Evolutionary conservation across 257 asterid species (phyloP).

Genomic region (Salvia miltiorrhiza): DNA sequence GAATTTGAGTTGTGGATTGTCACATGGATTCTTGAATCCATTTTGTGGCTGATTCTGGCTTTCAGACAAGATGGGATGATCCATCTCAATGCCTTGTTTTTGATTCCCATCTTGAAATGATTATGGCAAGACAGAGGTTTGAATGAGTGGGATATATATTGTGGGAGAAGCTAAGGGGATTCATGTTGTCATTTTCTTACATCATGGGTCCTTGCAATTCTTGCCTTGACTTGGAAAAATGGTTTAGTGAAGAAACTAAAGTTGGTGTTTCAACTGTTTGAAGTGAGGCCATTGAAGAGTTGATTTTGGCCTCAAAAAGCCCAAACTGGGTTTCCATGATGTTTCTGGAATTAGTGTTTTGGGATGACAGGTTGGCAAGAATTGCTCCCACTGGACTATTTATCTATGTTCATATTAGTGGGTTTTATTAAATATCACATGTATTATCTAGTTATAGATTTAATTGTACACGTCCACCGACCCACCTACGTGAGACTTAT

Average conservation of each 20-base stretch:
- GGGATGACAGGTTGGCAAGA: not conserved
- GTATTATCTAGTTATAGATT: not conserved
- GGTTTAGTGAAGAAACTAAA: not conserved
- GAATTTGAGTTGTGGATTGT: conserved; percentile 25
- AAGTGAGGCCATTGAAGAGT: not conserved
- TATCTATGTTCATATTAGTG: not conserved
- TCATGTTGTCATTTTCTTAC: not conserved
- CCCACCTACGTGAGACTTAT: too few species aligned
- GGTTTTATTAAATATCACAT: not conserved
- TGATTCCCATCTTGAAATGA: conserved; percentile 16
- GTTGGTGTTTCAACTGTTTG: not conserved
- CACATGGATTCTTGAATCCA: conserved; percentile 19
- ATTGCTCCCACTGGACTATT: not conserved
- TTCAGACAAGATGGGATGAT: conserved; percentile 31
- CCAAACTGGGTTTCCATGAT: conserved; percentile 24
- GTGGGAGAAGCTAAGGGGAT: conserved; percentile 3
- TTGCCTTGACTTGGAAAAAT: conserved; percentile 27
- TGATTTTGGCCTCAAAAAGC: conserved; percentile 10
- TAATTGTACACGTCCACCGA: not conserved
- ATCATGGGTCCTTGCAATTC: not conserved
- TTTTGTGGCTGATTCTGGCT: not conserved
- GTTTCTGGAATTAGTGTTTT: conserved; percentile 7
- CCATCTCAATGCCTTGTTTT: conserved; percentile 18
- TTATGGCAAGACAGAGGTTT: not conserved
- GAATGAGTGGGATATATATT: conserved; percentile 11